Evolutionary conservation across 2,329 filamentous ascomycete species (phyloP), one percentile per base, ranked within the genome.

Genomic region (Nectriaceae sp.): DNA sequence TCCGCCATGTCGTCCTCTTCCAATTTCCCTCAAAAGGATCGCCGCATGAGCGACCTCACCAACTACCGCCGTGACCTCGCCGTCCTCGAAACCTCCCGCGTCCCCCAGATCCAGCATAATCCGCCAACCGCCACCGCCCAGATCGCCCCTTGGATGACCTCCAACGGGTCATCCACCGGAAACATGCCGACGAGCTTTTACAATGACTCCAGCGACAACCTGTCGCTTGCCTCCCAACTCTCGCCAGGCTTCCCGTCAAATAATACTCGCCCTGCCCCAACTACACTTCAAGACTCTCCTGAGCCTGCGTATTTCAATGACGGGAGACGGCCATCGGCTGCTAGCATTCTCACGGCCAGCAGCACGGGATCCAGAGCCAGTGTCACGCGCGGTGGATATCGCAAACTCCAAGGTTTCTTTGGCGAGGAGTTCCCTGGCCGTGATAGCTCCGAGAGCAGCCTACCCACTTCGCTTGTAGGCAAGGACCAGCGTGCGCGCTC

Each of bases 321-420:
- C 63, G 87, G 89, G 59, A 79, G 94, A 54, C 82, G 93, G 42
- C 93, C 93, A 2, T 97, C 94, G 4, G 81, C 90, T 42, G 91
- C 91, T 33, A 97, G 92, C 69, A 85, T 92, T 55, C 63, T 68
- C 46, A 91, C 88, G 4, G 83, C 89, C 48, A 94, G 92, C 70
- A 96, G 93, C 64, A 83, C 89, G 56, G 89, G 89, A 26, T 96
- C 93, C 36, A 87, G 85, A 70, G 80, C 81, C 49, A 89, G 87
- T 67, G 75, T 84, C 53, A 85, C 83, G 52, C 78, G 87, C 50
- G 84, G 85, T 59, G 84, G 88, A 43, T 80, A 87, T 48, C 91
- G 92, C 70, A 94, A 93, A 71, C 77, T 96, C 54, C 89, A 94
- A 65, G 89, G 88, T 36, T 93, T 97, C 67, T 96, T 97, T 71